phyloP scores from a whole-genome alignment of 1,284 basidiomycete genomes.

The Coniferiporia weirii region DNA sequence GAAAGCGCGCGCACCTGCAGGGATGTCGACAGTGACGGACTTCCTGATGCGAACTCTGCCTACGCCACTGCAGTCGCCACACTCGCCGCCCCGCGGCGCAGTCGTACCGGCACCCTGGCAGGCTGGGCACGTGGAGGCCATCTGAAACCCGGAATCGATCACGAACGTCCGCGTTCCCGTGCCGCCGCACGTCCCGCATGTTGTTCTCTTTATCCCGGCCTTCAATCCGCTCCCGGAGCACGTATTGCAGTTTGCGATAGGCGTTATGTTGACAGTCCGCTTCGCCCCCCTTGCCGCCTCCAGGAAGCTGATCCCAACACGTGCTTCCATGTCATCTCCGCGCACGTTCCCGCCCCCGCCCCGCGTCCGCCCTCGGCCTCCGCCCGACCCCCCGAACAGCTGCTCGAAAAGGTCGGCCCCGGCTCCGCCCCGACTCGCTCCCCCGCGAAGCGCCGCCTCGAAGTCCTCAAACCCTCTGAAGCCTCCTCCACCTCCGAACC shows the following conservation, averaged over 20 bases:
- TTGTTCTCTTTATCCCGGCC: conserved; percentile 77
- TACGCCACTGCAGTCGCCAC: conserved; percentile 78
- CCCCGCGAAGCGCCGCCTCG: conserved; percentile 59
- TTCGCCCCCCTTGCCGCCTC: conserved; percentile 92
- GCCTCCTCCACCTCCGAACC: conserved; percentile 49
- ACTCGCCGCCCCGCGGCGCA: conserved; percentile 77
- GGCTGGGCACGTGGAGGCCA: conserved; percentile 86
- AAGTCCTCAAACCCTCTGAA: conserved; percentile 70
- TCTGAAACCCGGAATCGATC: conserved; percentile 93
- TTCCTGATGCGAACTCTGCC: conserved; percentile 85
- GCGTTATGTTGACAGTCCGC: conserved; percentile 73
- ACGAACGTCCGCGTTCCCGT: conserved; percentile 88
- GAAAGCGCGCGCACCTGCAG: conserved; percentile 56
- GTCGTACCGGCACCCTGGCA: conserved; percentile 85
- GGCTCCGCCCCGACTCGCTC: conserved; percentile 43
- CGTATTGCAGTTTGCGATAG: conserved; percentile 79
- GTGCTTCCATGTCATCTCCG: conserved; percentile 84
- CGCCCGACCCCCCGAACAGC: conserved; percentile 72
- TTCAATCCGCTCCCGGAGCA: conserved; percentile 90
- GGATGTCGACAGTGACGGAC: conserved; percentile 80
- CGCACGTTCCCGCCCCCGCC: conserved; percentile 50
- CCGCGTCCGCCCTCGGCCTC: conserved; percentile 42
- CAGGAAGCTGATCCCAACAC: conserved; percentile 78
- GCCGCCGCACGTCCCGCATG: conserved; percentile 82
- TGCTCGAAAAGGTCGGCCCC: conserved; percentile 80